Evolutionary conservation across 1,284 basidiomycete species (phyloP), one percentile per base, ranked within the genome.

Genomic region (Entoloma clypeatum): DNA sequence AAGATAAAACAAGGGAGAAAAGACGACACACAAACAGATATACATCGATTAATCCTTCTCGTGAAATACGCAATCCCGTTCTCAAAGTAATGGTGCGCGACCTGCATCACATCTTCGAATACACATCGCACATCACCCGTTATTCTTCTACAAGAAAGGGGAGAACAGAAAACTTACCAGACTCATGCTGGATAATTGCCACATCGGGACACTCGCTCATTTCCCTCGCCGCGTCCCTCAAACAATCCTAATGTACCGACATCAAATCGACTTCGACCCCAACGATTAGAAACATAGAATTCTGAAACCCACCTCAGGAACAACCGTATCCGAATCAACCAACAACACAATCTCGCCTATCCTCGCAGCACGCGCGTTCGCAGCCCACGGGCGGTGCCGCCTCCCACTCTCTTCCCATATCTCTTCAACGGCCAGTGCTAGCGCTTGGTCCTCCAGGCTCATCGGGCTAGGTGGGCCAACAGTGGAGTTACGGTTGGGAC

Each of bases 31-130:
- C n/a, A n/a, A n/a, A n/a, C n/a, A n/a, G n/a, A n/a, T n/a, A 91
- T 91, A 52, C 75, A 81, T 54, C 71, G 72, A 63, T 90, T 86
- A 61, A 89, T 87, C 17, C 86, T 71, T 5, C 77, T 76, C 1
- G 87, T 91, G 66, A 93, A 92, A 63, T 83, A 83, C 1, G 86
- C 79, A 55, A 92, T 82, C 2, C 85, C 86, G 54, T 86, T 87
- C 59, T 92, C 90, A 53, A 92, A 92, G 64, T 87, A 92, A 61
- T 89, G 84, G 60, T 86, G 65, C 0, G 81, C 83, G 48, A 92
- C 89, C 59, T 90, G 83, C 86, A 92, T 89, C 45, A 89, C 86
- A 52, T 86, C 83, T n/a, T 14, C 39, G 5, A 39, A 11, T 26
- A 43, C 25, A 18, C 18, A 10, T 21, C n/a, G 36, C 34, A 28